Percentiles rank a stretch among this genome's conserved stretches.
phyloP scores from a whole-genome alignment of 768 basidiomycete genomes.

The Royoungia palumana region DNA sequence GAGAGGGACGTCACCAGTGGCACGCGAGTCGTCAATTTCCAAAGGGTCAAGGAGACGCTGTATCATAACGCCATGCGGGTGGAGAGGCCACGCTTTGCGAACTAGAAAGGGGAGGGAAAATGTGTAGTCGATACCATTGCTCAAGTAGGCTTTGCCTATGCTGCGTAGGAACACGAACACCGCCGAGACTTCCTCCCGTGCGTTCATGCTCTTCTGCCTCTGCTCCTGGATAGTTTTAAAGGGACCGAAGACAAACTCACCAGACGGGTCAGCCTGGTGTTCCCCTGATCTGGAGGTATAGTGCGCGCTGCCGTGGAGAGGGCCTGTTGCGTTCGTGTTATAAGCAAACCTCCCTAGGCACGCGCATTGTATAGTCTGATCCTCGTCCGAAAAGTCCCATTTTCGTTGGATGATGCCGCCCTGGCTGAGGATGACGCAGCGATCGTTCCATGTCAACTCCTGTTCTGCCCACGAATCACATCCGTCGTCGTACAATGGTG shows the following conservation, averaged over 20 bases:
- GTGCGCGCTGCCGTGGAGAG: conserved; percentile 26
- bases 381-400: conserved; percentile 73
- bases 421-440: conserved; percentile 57
- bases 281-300: conserved; percentile 24
- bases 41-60: conserved; percentile 66
- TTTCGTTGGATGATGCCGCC: conserved; percentile 68
- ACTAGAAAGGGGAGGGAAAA: conserved; percentile 81
- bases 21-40: conserved; percentile 63
- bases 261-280: conserved; percentile 14
- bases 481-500: conserved; percentile 38
- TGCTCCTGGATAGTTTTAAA: conserved; percentile 40
- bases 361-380: conserved; percentile 72
- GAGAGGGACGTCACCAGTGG: conserved; percentile 64
- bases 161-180: conserved; percentile 78
- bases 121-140: conserved; percentile 71
- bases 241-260: conserved; percentile 38
- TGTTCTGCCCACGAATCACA: conserved; percentile 48
- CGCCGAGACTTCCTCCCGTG: conserved; percentile 45
- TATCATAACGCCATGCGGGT: conserved; percentile 76
- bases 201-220: conserved; percentile 37
- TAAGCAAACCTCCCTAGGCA: conserved; percentile 75
- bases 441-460: conserved; percentile 68
- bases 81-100: conserved; percentile 71
- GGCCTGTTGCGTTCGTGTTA: conserved; percentile 26
- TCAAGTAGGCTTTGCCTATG: conserved; percentile 66